Percentiles rank a stretch among this genome's conserved stretches.
Conservation (phyloP, 2,329 filamentous ascomycete species). For the Stagonosporopsis vannaccii region DNA sequence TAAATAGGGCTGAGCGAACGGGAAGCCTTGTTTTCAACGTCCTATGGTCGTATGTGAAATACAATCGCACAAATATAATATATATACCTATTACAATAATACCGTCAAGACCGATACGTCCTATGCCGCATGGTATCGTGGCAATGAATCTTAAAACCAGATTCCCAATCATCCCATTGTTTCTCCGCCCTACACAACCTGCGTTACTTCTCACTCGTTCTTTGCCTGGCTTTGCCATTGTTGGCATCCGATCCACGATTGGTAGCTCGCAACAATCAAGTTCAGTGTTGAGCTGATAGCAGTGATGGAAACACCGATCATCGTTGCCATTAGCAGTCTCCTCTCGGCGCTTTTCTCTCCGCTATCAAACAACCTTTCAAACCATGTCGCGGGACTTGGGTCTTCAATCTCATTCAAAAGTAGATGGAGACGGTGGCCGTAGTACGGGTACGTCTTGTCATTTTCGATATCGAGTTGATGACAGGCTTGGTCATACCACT, state of each 20-base stretch:
- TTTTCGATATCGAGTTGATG: background rate
- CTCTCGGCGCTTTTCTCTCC: background rate
- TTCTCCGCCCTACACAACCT: too few species aligned
- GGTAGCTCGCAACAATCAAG: slow-evolving; percentile 1
- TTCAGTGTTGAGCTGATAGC: background rate
- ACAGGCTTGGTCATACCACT: background rate
- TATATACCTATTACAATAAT: too few species aligned
- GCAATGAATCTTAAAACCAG: too few species aligned
- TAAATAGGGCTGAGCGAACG: too few species aligned
- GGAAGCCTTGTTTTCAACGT: too few species aligned
- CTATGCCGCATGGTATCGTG: too few species aligned
- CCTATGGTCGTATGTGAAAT: too few species aligned
- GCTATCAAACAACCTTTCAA: background rate
- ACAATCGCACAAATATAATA: too few species aligned
- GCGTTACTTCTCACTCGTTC: too few species aligned
- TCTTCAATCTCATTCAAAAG: background rate
- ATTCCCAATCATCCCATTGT: too few species aligned
- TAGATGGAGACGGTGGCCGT: background rate
- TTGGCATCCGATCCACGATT: background rate
- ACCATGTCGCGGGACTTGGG: background rate
- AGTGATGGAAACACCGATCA: background rate
- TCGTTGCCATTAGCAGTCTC: background rate
- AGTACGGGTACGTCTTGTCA: background rate
- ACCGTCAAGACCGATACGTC: too few species aligned
- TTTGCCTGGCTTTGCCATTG: background rate